phyloP scores from a whole-genome alignment of 257 asterid genomes.

The Solanum etuberosum region DNA sequence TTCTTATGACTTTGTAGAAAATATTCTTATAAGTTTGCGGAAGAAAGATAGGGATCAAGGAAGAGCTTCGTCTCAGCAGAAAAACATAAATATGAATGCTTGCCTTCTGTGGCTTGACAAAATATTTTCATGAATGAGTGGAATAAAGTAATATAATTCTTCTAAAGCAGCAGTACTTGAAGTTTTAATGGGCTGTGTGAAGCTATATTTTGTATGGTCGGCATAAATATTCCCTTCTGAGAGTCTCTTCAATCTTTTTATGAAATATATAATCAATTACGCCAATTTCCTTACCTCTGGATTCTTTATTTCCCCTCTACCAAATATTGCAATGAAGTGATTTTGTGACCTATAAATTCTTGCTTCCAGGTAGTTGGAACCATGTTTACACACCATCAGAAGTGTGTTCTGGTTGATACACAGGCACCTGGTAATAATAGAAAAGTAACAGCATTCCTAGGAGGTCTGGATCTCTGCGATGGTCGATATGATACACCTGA shows the following conservation, averaged over 20 bases:
- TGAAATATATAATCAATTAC: background rate
- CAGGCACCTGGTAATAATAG: conserved; percentile 80
- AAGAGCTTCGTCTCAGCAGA: background rate
- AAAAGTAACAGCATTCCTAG: conserved; percentile 74
- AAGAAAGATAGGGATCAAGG: background rate
- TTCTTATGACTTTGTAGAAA: background rate
- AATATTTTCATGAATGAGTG: background rate
- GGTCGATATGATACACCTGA: conserved; percentile 96
- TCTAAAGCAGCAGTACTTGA: background rate
- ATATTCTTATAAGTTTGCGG: background rate
- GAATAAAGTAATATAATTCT: background rate
- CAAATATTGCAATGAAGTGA: conserved; percentile 14
- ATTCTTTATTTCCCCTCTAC: background rate
- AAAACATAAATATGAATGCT: background rate
- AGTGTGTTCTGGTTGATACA: conserved; percentile 82
- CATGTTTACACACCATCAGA: conserved; percentile 89
- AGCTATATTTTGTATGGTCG: background rate
- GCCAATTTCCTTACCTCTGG: background rate
- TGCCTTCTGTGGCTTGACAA: background rate
- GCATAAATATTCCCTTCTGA: background rate
- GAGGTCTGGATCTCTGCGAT: conserved; percentile 93
- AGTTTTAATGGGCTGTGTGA: background rate
- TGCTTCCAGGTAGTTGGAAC: conserved; percentile 68
- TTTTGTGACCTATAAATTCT: background rate
- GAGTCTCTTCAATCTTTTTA: background rate